Base-by-base conservation (phyloP, 164 flowering plant species). In the Litsea cubeba region DNA sequence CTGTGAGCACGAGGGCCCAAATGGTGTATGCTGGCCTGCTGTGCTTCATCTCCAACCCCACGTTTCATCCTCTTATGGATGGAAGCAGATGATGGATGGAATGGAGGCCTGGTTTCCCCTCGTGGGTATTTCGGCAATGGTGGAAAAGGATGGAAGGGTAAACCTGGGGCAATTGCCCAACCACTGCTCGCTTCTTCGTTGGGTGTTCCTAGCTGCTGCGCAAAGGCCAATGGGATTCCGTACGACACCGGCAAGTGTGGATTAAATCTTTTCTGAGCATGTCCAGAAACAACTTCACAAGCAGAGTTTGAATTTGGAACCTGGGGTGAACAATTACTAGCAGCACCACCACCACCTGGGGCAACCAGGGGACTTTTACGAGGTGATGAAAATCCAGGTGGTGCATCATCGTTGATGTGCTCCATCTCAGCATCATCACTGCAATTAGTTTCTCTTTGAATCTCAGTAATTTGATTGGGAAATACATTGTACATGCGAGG, bases 71-170 rank as follows among this genome's bases (percentile, higher is more conserved):
- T 22, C 68, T 60, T 54, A n/a, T 12, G 66, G 62, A 63, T 71
- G 49, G 63, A 76, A 63, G 74, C 65, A 66, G 58, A 69, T 25
- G 80, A 26, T 32, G 77, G 71, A 26, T 74, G 63, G n/a, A 10
- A 30, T 64, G 73, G 51, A 60, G 70, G 22, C 11, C 68, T 76
- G 68, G 78, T 72, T 72, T 60, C 67, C 40, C 72, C 79, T 25
- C 79, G 86, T 60, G 93, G 88, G 79, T 74, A 76, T 32, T 86
- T 79, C 17, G 98, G 99, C 65, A 95, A 76, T 3, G 98, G 98
- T 25, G 98, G 99, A 77, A 88, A 93, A 40, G 97, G 97, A 74
- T 85, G 88, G 79, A 95, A 95, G 26, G 90, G 91, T 71, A 92
- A 76, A 35, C 88, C 86, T 0, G 97, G 94, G 74, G 95, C 94